Evolutionary conservation across 1,139 yeast genomes (phyloP), one percentile per base, ranked within the genome.

Genomic region (Zygosaccharomyces sapae): DNA sequence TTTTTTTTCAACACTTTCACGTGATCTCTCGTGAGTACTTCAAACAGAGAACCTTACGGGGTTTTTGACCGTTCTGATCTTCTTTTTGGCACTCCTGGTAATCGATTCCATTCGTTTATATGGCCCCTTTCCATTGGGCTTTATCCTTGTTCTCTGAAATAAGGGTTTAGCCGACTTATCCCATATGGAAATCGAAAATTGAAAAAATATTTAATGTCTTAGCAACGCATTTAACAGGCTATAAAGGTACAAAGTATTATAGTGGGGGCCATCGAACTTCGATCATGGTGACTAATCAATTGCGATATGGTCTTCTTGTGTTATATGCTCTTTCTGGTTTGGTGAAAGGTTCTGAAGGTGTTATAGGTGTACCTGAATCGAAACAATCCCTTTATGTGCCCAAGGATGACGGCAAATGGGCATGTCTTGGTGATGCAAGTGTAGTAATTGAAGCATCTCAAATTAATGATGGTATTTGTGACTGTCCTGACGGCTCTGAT

Each of bases 401-500:
- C 5, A 36, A 37, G 9, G 59, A 69, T 19, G 43, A 69, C 19
- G 44, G 50, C 3, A 47, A 72, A 48, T 90, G 95, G 90, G 68
- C 71, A 7, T 90, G 97, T 69, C 65, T 90, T 36, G 64, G 70
- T 22, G 76, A 85, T 60, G 83, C 94, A 0, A 75, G 80, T 13
- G 77, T 88, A 4, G 72, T 70, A 16, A 68, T 90, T 25, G 71
- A 81, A 25, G 74, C 72, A 44, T 72, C 72, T 38, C 86, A 83
- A 60, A 76, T 92, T 55, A 90, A 92, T 62, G 97, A 92, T 63
- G 84, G 89, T 58, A 83, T 77, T 59, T 90, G 97, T 66, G 98
- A 92, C 63, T 92, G 98, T 70, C 97, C 97, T 0, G 98, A 92
- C 67, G 98, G 98, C 0, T 83, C 94, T 2, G 98, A 92, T 66